A percentile compares a stretch with the other conserved stretches of the same genome.
Conservation (phyloP, 768 basidiomycete species). For the Neoboletus subvelutipes region DNA sequence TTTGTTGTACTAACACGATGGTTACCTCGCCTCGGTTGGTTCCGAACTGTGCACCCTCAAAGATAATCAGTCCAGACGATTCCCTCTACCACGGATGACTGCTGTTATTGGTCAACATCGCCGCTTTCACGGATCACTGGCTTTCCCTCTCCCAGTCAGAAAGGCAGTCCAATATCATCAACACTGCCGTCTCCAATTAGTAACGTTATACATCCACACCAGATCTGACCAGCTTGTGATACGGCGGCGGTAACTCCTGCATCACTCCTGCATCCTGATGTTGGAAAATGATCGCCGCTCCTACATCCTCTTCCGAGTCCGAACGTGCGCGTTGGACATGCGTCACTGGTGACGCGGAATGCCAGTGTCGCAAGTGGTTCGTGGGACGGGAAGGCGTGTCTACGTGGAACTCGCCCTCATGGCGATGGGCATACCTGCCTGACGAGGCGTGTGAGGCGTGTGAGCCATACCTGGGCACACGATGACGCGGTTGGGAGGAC, state of each 20-base stretch:
- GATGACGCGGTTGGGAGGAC: not conserved
- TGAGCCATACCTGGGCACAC: not conserved
- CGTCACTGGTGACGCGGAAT: conserved; percentile 19
- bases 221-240: conserved; percentile 15
- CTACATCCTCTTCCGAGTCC: not conserved
- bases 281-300: conserved; percentile 9
- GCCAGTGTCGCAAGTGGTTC: conserved; percentile 21
- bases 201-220: not conserved
- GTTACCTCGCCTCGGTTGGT: not conserved
- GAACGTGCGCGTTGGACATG: not conserved
- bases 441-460: not conserved
- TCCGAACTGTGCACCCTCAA: not conserved
- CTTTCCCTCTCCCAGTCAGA: not conserved
- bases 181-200: not conserved
- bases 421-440: not conserved
- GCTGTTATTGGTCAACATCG: not conserved
- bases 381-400: conserved; percentile 1
- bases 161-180: not conserved
- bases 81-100: not conserved
- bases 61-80: not conserved
- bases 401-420: not conserved
- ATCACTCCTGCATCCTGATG: conserved; percentile 19
- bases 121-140: not conserved
- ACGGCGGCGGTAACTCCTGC: conserved; percentile 29
- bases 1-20: conserved; percentile 12